Base-by-base conservation (phyloP, 2,329 filamentous ascomycete genomes). In the Taxawa tesnikishii region DNA sequence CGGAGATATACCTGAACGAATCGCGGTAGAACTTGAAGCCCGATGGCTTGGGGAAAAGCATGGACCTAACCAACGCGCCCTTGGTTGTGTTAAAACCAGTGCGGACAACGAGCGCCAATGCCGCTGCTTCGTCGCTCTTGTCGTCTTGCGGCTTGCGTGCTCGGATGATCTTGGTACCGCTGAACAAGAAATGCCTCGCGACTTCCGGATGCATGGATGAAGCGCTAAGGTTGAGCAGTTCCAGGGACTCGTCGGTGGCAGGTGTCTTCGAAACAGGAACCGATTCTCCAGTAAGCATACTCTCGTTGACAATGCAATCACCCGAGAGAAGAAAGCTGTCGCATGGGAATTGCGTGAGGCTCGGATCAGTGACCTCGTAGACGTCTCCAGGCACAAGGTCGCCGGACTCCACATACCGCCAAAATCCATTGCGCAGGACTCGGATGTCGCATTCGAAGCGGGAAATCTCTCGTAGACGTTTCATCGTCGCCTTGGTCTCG, bases 1-100 rank as follows among this genome's bases (percentile, higher is more conserved):
- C 90, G 4, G 83, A 85, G 38, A 98, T 96, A 54, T 98, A 98
- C 14, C 87, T 76, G 60, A 98, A 98, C 0, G 88, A 94, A 55
- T 98, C 90, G 26, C 84, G 75, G 55, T 98, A 98, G 53, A 98
- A 98, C 49, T 92, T 96, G 71, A 98, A 98, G 0, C 88, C 88
- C 1, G 88, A 94, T 2, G 90, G 90, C 50, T 98, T 98, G 0
- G 90, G 92, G 51, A 98, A 98, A 23, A 98, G 70, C 88, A 98
- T 98, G 1, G 90, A 96, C 15, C 90, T 80, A 37, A 98, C 85
- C 12, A 98, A 64, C 7, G 90, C 83, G 15, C 90, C 90, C 54
- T 98, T 98, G 2, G 90, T 98, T 0, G 90, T 98, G 53, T 92
- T 92, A 59, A 98, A 98, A 2, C 90, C 90, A 3, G 87, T 98